Percentiles rank a stretch among this genome's conserved stretches.
phyloP scores from a whole-genome alignment of 176 grass and related monocot genomes.

The Triticum dicoccoides region DNA sequence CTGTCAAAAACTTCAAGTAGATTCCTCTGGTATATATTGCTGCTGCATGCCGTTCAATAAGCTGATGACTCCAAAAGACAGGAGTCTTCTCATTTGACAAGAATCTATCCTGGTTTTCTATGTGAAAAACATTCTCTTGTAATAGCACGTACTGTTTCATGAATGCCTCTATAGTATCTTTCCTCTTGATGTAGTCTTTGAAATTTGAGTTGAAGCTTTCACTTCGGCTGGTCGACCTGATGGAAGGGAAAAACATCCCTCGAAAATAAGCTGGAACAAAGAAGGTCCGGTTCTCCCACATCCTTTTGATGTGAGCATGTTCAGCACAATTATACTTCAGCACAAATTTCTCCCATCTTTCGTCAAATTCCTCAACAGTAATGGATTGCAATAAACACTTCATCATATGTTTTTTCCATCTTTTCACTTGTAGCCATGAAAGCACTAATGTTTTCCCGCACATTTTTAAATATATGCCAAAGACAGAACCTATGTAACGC shows the following conservation, averaged over 20 bases:
- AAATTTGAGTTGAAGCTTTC: too few species aligned
- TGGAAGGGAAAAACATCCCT: not conserved
- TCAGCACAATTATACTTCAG: not conserved
- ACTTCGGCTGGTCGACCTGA: not conserved
- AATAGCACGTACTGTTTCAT: too few species aligned
- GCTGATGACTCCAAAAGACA: too few species aligned
- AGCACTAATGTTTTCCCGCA: not conserved
- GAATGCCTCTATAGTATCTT: too few species aligned
- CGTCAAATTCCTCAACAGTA: not conserved
- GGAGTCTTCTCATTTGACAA: too few species aligned
- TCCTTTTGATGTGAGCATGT: not conserved
- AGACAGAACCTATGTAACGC: not conserved
- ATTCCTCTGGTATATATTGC: too few species aligned
- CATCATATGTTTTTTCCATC: not conserved
- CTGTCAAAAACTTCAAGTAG: too few species aligned
- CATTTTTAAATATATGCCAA: not conserved
- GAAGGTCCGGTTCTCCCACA: too few species aligned
- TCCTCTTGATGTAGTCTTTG: too few species aligned
- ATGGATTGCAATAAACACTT: not conserved
- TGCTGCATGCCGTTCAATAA: too few species aligned
- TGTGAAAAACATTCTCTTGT: too few species aligned
- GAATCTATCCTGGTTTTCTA: too few species aligned
- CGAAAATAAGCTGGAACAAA: not conserved
- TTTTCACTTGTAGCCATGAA: not conserved
- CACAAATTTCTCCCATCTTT: not conserved